These are phyloP conservation scores for Pulchroboletus neoregius DNA, from an alignment of 1,284 basidiomycete species.

Conservation along the genomic window DNA sequence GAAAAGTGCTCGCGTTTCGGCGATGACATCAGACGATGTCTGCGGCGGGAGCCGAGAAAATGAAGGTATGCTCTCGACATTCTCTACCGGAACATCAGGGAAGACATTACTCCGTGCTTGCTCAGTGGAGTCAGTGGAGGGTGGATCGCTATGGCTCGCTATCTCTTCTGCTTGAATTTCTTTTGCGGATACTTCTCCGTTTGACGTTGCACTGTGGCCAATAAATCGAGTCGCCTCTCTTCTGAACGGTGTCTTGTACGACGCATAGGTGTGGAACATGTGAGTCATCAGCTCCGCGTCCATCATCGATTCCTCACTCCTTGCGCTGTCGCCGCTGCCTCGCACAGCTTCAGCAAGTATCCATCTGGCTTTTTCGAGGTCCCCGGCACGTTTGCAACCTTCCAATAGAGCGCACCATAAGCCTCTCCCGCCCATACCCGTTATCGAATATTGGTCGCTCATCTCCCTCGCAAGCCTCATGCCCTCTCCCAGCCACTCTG, in stretches of 20 bases:
- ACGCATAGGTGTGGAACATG: constrained; percentile 85
- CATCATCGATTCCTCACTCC: constrained; percentile 37
- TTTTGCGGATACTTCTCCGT: constrained; percentile 12
- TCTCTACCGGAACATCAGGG: not conserved
- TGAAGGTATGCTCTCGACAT: constrained; percentile 24
- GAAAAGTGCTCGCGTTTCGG: constrained; percentile 72
- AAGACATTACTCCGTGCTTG: not conserved
- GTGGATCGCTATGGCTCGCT: not conserved
- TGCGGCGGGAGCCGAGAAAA: constrained; percentile 71
- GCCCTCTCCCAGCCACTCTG: constrained; percentile 67
- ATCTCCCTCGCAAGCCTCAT: constrained; percentile 79
- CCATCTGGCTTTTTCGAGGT: constrained; percentile 83
- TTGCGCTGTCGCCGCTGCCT: constrained; percentile 23
- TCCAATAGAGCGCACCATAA: constrained; percentile 81
- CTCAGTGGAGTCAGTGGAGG: not conserved
- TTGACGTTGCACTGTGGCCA: constrained; percentile 14
- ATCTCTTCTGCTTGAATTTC: not conserved
- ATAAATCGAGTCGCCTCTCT: constrained; percentile 44
- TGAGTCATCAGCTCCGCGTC: constrained; percentile 77
- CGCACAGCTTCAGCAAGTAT: constrained; percentile 84
- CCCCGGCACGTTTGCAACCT: constrained; percentile 83
- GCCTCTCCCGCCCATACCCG: constrained; percentile 38
- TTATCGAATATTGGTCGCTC: constrained; percentile 45
- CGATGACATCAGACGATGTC: constrained; percentile 67
- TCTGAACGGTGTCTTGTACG: constrained; percentile 70